Conservation (phyloP, 768 basidiomycete species). For the Rhodotorula kratochvilovae region DNA sequence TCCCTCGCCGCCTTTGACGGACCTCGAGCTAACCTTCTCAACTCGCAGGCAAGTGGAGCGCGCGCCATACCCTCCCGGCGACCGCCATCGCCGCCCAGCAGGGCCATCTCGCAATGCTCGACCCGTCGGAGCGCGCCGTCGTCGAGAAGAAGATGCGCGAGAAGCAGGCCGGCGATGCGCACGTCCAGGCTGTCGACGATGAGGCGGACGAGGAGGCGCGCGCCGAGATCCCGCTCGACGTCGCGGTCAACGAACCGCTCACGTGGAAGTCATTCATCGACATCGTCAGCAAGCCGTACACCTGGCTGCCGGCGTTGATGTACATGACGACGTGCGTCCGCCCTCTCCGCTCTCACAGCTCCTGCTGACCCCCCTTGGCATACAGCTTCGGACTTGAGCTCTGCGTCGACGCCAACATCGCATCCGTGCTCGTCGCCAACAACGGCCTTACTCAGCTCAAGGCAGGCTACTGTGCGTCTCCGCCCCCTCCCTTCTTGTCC, state of each 20-base stretch:
- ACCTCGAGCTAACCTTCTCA: not conserved
- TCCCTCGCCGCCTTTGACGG: too few relatives aligned
- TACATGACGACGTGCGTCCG: conserved; percentile 53
- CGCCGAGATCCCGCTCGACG: conserved; percentile 47
- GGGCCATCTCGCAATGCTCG: conserved; percentile 42
- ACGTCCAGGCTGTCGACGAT: conserved; percentile 35
- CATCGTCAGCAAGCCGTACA: conserved; percentile 52
- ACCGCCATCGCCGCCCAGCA: conserved; percentile 42
- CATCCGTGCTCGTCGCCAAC: too few relatives aligned
- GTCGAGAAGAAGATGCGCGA: conserved; percentile 45
- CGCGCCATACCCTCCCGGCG: conserved; percentile 52
- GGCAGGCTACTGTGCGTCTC: conserved; percentile 56
- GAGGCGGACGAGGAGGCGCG: conserved; percentile 37
- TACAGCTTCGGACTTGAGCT: conserved; percentile 50
- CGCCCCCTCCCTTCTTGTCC: too few relatives aligned
- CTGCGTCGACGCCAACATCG: conserved; percentile 58
- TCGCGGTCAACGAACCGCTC: conserved; percentile 54
- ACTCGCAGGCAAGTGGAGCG: conserved; percentile 52
- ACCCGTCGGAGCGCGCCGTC: conserved; percentile 37
- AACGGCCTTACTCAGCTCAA: conserved; percentile 55
- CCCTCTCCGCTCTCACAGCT: too few relatives aligned
- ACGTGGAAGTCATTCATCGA: conserved; percentile 47
- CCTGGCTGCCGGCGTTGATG: conserved; percentile 58
- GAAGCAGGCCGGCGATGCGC: conserved; percentile 33
- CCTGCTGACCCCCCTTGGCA: too few relatives aligned